These are phyloP conservation scores for Pseudogymnoascus sp. DNA, from an alignment of 2,329 filamentous ascomycete species.

Conservation along the genomic window DNA sequence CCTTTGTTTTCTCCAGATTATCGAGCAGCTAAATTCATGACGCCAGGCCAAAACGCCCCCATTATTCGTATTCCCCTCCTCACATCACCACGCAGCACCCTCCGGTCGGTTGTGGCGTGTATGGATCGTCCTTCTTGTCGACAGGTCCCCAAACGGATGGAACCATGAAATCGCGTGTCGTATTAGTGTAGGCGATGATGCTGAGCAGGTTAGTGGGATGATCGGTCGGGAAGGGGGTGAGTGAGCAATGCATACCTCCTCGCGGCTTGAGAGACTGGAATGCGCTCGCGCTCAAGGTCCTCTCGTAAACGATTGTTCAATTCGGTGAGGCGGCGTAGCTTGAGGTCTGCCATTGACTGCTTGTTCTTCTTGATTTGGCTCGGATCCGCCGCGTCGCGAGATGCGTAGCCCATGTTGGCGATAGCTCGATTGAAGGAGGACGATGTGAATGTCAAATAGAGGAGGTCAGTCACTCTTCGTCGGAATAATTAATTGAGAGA, in stretches of 20 bases:
- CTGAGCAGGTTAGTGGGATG: conserved; percentile 39
- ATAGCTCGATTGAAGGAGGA: neutral
- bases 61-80: conserved; percentile 23
- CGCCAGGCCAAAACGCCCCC: neutral
- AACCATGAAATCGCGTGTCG: conserved; percentile 99
- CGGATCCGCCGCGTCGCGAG: conserved; percentile 57
- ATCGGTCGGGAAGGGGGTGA: conserved; percentile 9
- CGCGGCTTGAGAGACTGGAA: conserved; percentile 89
- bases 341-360: conserved; percentile 98
- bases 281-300: conserved; percentile 88
- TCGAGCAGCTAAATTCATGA: neutral
- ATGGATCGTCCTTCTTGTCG: conserved; percentile 94
- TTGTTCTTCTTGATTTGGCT: conserved; percentile 81
- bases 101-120: conserved; percentile 85
- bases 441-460: neutral
- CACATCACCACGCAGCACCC: conserved; percentile 96
- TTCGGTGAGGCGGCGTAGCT: conserved; percentile 91
- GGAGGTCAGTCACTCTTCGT: neutral
- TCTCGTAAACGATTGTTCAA: conserved; percentile 93
- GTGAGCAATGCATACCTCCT: conserved; percentile 54
- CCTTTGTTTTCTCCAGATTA: conserved; percentile 1
- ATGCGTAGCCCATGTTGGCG: conserved; percentile 42
- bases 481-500: neutral
- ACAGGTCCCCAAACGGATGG: conserved; percentile 93
- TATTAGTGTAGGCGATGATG: conserved; percentile 96